A percentile compares a stretch with the other conserved stretches of the same genome.
Conservation (phyloP, 257 asterid species). For the Thymus mandschuricus region DNA sequence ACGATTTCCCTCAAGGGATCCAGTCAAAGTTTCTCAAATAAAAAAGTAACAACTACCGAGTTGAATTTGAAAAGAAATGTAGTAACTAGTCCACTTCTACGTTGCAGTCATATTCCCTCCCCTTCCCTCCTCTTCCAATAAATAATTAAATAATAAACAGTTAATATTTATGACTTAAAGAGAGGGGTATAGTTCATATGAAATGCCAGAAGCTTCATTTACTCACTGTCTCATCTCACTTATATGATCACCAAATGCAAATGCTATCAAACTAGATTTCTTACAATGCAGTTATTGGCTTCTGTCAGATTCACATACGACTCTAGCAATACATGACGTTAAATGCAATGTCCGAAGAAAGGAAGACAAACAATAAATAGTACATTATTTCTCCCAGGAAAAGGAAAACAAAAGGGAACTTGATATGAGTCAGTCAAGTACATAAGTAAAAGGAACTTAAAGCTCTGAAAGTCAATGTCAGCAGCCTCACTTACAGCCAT, state of each 20-base stretch:
- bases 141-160: too few species aligned
- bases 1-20: not conserved
- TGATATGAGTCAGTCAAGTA: not conserved
- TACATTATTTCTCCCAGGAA: too few species aligned
- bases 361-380: not conserved
- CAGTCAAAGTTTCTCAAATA: not conserved
- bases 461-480: slow-evolving; percentile 3
- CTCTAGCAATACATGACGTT: not conserved
- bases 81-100: not conserved
- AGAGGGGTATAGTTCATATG: too few species aligned
- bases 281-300: not conserved
- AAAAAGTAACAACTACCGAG: not conserved
- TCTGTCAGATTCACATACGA: not conserved
- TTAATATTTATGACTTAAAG: too few species aligned
- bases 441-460: not conserved
- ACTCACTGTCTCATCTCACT: not conserved
- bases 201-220: not conserved
- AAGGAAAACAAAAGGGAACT: too few species aligned
- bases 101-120: not conserved
- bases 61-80: not conserved
- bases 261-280: not conserved
- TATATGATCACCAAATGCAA: not conserved
- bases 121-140: not conserved
- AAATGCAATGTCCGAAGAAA: not conserved
- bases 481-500: not conserved